phyloP scores from a whole-genome alignment of 345 rosid genomes.

The Syzygium oleosum region DNA sequence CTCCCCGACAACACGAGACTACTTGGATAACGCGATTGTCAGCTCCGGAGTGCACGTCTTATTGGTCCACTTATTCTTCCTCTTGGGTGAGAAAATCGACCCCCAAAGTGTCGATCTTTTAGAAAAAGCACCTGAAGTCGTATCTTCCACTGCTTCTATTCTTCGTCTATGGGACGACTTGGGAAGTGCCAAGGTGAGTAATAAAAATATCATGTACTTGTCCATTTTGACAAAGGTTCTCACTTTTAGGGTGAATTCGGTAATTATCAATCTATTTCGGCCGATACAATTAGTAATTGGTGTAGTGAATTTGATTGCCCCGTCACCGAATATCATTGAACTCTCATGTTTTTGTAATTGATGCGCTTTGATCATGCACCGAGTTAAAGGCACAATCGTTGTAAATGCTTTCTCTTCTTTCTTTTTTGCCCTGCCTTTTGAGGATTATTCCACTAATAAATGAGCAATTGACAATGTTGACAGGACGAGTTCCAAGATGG shows the following conservation, averaged over 20 bases:
- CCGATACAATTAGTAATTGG: no score
- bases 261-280: no score
- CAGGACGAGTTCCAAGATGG: conserved; percentile 13
- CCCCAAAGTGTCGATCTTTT: background rate
- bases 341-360: background rate
- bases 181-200: conserved; percentile 8
- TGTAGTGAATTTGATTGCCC: no score
- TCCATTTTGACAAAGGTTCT: background rate
- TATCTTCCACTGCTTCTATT: background rate
- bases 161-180: conserved; percentile 15
- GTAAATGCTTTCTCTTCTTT: background rate
- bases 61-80: background rate
- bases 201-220: background rate
- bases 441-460: background rate
- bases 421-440: background rate
- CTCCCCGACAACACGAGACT: conserved; percentile 2
- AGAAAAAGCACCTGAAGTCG: background rate
- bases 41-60: conserved; percentile 7
- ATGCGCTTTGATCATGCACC: background rate
- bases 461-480: background rate
- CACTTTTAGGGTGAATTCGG: background rate
- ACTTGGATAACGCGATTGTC: conserved; percentile 9
- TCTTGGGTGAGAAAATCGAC: background rate
- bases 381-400: background rate
- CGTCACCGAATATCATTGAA: no score